Evolutionary conservation across 495 filamentous ascomycete species (phyloP), one percentile per base, ranked within the genome.

Genomic region (Sporormia fimetaria): DNA sequence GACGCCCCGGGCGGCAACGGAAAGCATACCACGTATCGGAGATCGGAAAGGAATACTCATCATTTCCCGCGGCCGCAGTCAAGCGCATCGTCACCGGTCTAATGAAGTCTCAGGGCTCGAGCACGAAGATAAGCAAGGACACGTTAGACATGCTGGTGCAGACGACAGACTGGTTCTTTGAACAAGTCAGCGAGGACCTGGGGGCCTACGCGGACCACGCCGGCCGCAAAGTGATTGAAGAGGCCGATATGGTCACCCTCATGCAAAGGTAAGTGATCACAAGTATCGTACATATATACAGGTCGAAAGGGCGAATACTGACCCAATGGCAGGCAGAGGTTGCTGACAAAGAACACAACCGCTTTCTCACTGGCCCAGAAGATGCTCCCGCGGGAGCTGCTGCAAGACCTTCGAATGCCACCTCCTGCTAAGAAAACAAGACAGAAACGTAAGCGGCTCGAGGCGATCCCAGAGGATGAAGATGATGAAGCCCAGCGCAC

Each of bases 101-200:
- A 42, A 68, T 74, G 18, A 77, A 75, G 36, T 67, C 70, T 7
- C 67, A 70, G 40, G 73, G 75, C 27, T 68, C 62, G 29, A 83
- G 77, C 46, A 59, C 71, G 0, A 80, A 74, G 48, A 74, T 94
- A 36, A 74, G 67, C 43, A 75, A 79, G 25, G 80, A 86, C 21
- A 76, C 79, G 1, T 63, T 93, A 37, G 69, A 71, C 12, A 76
- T 75, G 17, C 77, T 94, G 25, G 74, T 78, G 56, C 76, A 81
- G 52, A 83, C 84, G 11, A 80, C 79, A 12, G 81, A 87, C 23
- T 86, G 81, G 76, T 94, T 84, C 60, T 92, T 93, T 55, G 80
- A 88, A 52, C 87, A 93, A 58, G 66, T 78, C 10, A 72, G 81
- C 40, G 81, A 83, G 17, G 83, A 92, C 53, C 64, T 94, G 43